Evolutionary conservation across 129 eudicot genomes (phyloP), one percentile per base, ranked within the genome.

Genomic region (Deinandra increscens): DNA sequence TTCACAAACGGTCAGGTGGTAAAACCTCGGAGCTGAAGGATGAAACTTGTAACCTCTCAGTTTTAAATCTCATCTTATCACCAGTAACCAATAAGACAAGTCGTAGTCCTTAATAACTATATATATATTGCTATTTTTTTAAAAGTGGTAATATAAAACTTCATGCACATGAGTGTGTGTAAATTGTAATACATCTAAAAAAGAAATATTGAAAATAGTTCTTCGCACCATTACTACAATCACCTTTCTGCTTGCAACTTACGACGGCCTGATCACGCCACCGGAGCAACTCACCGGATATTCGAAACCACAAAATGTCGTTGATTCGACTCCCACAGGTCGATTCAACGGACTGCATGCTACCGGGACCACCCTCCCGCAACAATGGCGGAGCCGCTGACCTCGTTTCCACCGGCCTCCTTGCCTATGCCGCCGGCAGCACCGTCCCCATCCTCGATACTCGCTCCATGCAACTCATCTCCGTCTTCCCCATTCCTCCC

Each of bases 341-440:
- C 39, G 82, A 80, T 75, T 75, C 91, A 5, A 84, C 86, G 81
- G 87, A 82, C 65, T 82, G 80, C 75, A 86, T 81, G 85, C 83
- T 92, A 9, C 96, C 96, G 5, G 96, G 96, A 44, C 96, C 98
- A 1, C 96, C 98, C 0, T 84, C 95, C 43, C 93, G 90, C 75
- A 82, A 72, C 90, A 92, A 92, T 54, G 84, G 84, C 71, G 95
- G 89, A 15, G 69, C 98, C 23, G 80, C 84, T 53, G 95, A 88
- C 75, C 83, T 92, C 64, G 60, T 76, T 22, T 36, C 89, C 53
- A 62, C 89, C 67, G 88, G 89, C 68, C 95, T 86, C 66, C 86
- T 86, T 65, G 95, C 96, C 1, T 89, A 81, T 74, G 95, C 89
- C 51, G 74, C 96, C 75, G 95, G 90, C 46, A 87, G 92, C 85